Percentiles rank a stretch among this genome's conserved stretches.
Evolutionary conservation across 176 grass and related monocot species (phyloP).

Genomic region (Dendrocalamus sinicus): DNA sequence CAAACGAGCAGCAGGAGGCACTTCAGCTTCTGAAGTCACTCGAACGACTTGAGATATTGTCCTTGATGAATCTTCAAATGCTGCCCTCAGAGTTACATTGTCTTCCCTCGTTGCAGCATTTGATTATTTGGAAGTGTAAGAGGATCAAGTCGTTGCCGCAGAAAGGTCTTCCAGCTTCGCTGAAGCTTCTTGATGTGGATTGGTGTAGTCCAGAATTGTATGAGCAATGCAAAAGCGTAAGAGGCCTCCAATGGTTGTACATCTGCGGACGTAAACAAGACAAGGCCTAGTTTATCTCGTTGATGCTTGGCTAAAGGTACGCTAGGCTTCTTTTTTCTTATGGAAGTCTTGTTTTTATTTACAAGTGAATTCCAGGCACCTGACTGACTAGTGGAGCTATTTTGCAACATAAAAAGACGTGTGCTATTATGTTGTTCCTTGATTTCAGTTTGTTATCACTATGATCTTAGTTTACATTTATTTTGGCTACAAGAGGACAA

Average conservation of each 20-base stretch:
- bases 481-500: no score
- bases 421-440: no score
- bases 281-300: neutral
- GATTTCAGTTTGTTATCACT: no score
- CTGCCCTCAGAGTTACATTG: conserved; percentile 6
- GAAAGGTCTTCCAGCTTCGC: conserved; percentile 27
- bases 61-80: conserved; percentile 16
- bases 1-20: neutral
- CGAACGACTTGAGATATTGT: neutral
- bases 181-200: conserved; percentile 15
- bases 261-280: conserved; percentile 7
- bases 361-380: no score
- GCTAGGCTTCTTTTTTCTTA: neutral
- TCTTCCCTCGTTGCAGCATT: neutral
- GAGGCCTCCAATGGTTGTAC: conserved; percentile 15
- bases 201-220: neutral
- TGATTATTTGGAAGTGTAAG: conserved; percentile 1
- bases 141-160: neutral
- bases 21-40: conserved; percentile 1
- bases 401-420: no score
- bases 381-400: no score
- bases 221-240: conserved; percentile 22
- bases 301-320: neutral
- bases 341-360: no score
- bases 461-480: no score